Base-by-base conservation (phyloP, 495 filamentous ascomycete species). In the Xylaria venustula region DNA sequence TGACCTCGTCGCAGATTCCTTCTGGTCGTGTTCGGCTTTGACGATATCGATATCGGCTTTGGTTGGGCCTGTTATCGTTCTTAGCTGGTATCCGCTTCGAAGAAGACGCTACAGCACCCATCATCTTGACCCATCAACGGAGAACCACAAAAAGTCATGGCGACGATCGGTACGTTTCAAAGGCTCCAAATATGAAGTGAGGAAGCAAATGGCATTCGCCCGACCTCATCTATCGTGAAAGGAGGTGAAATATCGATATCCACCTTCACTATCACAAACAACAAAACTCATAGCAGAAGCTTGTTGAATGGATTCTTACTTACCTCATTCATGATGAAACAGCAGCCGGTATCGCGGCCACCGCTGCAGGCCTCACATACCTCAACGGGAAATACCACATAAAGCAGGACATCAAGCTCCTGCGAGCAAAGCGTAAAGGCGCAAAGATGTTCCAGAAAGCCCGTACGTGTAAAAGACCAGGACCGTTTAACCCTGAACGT, bases 361-460 rank as follows among this genome's bases (percentile, higher is more conserved):
- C 78, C 9, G 71, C 78, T 11, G 80, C 83, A 53, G 78, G 77
- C 41, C 70, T 81, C 36, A 78, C 85, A 9, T 93, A 93, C 67
- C 75, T 90, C 47, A 84, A 92, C 62, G 90, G 86, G 53, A 90
- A 88, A 76, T 86, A 82, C 54, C 81, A 87, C 66, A 58, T 92
- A 49, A 59, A 66, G 30, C 86, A 90, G 66, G 89, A 92, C 71
- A 44, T 88, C 22, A 53, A 64, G 1, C 61, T 41, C 85, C 47
- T 75, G 66, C 26, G 65, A 34, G 19, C 34, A 62, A 47, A 74
- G 44, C 55, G 66, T 12, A 67, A 65, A 34, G 67, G 72, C n/a
- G 70, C 75, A 45, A 74, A 77, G 11, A 61, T 74, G 32, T 76
- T 75, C 62, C 65, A 63, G 46, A 67, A 68, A 62, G 71, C 71